Evolutionary conservation across 495 filamentous ascomycete species (phyloP).

Genomic region (Penicillium turbatum): DNA sequence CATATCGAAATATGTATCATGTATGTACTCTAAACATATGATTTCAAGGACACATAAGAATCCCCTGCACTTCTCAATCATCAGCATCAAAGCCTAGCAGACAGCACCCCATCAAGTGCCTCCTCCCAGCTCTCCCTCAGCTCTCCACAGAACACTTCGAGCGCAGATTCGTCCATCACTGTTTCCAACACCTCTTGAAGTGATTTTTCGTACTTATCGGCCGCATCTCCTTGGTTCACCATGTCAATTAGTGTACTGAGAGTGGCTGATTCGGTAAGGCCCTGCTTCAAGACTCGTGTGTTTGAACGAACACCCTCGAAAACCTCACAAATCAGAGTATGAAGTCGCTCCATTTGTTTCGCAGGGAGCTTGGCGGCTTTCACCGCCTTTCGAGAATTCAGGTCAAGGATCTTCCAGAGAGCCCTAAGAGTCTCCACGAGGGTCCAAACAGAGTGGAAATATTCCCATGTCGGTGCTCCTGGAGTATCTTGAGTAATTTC

Average conservation of each 20-base stretch:
- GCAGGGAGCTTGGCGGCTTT: constrained; percentile 36
- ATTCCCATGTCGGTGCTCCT: constrained; percentile 40
- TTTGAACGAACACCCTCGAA: constrained; percentile 34
- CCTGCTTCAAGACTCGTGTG: constrained; percentile 33
- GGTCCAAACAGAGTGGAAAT: constrained; percentile 35
- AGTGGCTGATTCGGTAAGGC: constrained; percentile 35
- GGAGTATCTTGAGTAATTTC: constrained; percentile 20
- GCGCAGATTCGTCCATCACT: constrained; percentile 30
- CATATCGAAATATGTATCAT: not conserved
- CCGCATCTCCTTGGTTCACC: constrained; percentile 27
- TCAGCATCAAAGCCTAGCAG: constrained; percentile 28
- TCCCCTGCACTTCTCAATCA: not conserved
- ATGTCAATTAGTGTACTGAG: constrained; percentile 37
- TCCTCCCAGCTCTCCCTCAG: constrained; percentile 49
- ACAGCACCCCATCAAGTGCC: constrained; percentile 36
- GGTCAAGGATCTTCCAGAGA: constrained; percentile 25
- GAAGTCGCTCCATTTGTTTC: constrained; percentile 29
- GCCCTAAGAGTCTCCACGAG: constrained; percentile 42
- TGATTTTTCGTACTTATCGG: constrained; percentile 24
- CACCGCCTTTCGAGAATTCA: constrained; percentile 30
- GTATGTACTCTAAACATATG: not conserved
- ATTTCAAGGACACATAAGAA: not conserved
- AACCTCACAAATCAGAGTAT: constrained; percentile 25
- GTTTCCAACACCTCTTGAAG: constrained; percentile 31
- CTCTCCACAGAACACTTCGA: constrained; percentile 42